A percentile compares a stretch with the other conserved stretches of the same genome.
Conservation (phyloP, 192 early-diverging fungal species). For the Linnemannia elongata region DNA sequence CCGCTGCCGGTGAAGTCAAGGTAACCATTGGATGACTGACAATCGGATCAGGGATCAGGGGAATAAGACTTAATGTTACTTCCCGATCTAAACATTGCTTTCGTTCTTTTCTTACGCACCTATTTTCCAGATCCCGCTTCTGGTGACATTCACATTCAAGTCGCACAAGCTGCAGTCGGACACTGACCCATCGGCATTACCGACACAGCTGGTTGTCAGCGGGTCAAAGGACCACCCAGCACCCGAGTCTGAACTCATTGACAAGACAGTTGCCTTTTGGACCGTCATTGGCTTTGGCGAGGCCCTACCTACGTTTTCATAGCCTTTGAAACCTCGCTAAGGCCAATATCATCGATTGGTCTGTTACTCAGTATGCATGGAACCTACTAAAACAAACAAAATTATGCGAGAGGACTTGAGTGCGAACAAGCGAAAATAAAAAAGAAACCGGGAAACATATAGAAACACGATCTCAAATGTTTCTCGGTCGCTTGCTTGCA, state of each 20-base stretch:
- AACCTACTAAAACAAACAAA: too few relatives aligned
- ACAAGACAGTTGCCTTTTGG: constrained; percentile 71
- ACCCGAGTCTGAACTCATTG: constrained; percentile 48
- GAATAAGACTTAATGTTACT: neutral
- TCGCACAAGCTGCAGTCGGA: constrained; percentile 47
- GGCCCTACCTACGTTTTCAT: constrained; percentile 35
- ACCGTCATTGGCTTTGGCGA: constrained; percentile 70
- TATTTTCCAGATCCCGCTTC: constrained; percentile 68
- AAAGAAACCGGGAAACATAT: too few relatives aligned
- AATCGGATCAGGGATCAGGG: too few relatives aligned
- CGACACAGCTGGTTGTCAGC: constrained; percentile 40
- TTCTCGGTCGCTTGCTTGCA: too few relatives aligned
- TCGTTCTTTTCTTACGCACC: neutral
- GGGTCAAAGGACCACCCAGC: constrained; percentile 27
- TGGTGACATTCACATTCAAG: constrained; percentile 68
- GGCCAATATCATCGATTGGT: too few relatives aligned
- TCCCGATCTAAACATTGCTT: neutral
- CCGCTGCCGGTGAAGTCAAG: constrained; percentile 63
- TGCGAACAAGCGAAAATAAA: too few relatives aligned
- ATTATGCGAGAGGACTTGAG: too few relatives aligned
- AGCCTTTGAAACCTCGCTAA: neutral
- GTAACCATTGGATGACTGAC: constrained; percentile 35
- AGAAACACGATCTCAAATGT: too few relatives aligned
- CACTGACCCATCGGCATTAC: constrained; percentile 38
- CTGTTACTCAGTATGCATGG: too few relatives aligned